Conservation (phyloP, 2,329 filamentous ascomycete species). For the Dactylella cylindrospora region DNA sequence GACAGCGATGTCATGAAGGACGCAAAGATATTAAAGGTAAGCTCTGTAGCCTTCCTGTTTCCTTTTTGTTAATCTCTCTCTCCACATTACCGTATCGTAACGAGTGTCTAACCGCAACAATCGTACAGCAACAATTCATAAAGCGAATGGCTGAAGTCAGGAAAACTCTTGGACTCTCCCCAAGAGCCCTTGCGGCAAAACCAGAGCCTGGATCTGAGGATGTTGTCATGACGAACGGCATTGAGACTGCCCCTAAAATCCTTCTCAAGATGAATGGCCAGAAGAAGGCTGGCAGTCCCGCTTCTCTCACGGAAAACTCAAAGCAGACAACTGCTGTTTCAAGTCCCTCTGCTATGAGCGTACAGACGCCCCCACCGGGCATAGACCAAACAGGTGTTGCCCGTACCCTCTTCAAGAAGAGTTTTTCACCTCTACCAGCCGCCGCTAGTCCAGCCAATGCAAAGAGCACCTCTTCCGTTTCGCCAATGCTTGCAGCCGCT, state of each 20-base stretch:
- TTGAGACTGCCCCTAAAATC: slow-evolving; percentile 17
- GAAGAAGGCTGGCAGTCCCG: slow-evolving; percentile 23
- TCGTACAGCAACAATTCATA: slow-evolving; percentile 19
- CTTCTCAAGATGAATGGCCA: slow-evolving; percentile 27
- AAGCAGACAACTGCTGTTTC: slow-evolving; percentile 21
- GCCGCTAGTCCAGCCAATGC: slow-evolving; percentile 10
- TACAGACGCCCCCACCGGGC: slow-evolving; percentile 11
- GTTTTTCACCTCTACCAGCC: slow-evolving; percentile 8
- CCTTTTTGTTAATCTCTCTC: too few relatives aligned
- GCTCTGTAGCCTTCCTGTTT: neutral
- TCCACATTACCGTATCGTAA: too few relatives aligned
- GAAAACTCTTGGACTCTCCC: slow-evolving; percentile 5
- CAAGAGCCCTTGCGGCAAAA: slow-evolving; percentile 12
- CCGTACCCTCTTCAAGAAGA: slow-evolving; percentile 11
- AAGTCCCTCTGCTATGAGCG: slow-evolving; percentile 20
- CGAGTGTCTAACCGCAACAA: too few relatives aligned
- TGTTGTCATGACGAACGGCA: slow-evolving; percentile 16
- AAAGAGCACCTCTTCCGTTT: slow-evolving; percentile 5
- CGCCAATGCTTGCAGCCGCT: slow-evolving; percentile 14
- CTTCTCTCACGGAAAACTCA: slow-evolving; percentile 14
- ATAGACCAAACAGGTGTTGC: neutral
- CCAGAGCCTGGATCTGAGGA: slow-evolving; percentile 13
- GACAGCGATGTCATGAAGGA: slow-evolving; percentile 31
- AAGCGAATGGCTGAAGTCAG: slow-evolving; percentile 9
- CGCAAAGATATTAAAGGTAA: slow-evolving; percentile 31